Evolutionary conservation across 108 stramenopile genomes (phyloP), one percentile per base, ranked within the genome.

Genomic region (Skeletonema marinoi): DNA sequence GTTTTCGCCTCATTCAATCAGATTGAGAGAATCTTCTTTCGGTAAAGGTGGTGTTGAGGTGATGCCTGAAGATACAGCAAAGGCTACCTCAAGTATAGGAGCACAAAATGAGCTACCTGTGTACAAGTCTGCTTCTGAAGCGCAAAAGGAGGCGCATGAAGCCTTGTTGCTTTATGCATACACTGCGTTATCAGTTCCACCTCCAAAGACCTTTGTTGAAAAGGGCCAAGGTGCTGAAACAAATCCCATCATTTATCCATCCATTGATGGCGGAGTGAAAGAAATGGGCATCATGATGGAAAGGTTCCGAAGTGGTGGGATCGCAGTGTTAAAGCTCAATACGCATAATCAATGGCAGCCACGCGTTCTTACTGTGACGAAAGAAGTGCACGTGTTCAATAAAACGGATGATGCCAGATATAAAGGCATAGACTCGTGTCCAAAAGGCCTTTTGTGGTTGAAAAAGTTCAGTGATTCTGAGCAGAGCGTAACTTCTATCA

Each of bases 291-390:
- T 77, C 59, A 79, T 93, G 70, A 71, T 88, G 19, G 83, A 69
- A 29, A 80, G 73, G 33, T 60, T 91, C 38, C 74, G 73, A 32
- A 76, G 78, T 9, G 77, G 78, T 56, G 90, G 90, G 6, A 78
- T 91, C 13, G 88, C 91, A 50, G 93, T 93, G 13, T 75, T 93
- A 77, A 93, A 93, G 72, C 80, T 92, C 31, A 90, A 90, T 65
- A 78, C 87, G n/a, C 86, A 90, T 65, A 89, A 86, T 25, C 88
- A 92, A 67, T 93, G 93, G 93, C 93, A 93, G 68, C 60, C 78
- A 33, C 77, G 90, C 51, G 83, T 84, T 73, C 84, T 93, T 11
- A 92, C 90, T 16, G 85, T 92, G 41, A 91, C 90, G 19, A 89
- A 83, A 60, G 93, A 93, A 68, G 74, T 83, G 33, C 61, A 75